Evolutionary conservation across 257 asterid species (phyloP), one percentile per base, ranked within the genome.

Genomic region (Asclepias syriaca): DNA sequence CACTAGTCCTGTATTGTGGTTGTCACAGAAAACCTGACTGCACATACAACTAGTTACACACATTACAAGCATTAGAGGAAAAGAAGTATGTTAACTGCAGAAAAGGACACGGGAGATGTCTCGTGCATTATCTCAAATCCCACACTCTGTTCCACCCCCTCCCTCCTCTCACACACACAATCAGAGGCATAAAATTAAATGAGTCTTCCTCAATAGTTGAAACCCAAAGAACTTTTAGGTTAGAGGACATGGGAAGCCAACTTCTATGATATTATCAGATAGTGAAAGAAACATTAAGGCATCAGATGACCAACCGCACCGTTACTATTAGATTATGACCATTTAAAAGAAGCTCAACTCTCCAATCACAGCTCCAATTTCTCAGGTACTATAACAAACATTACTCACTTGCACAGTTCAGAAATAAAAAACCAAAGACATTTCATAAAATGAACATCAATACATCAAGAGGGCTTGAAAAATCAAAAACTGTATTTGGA

Each of bases 1-100:
- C 88, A 90, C 97, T 73, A 84, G 88, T 83, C 85, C 68, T 77
- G 81, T 43, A n/a, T 61, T 72, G 84, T 80, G 75, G 85, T 56
- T 77, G 83, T 65, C 82, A 86, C 75, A 86, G 73, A 85, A 84
- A 79, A 82, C 95, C 95, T 84, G 90, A 84, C 89, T 84, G 93
- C 89, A 82, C 77, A 85, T 57, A 78, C 70, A 83, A 77, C 72
- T 77, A 87, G 48, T 43, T 72, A 77, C 32, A 78, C 40, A 21
- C 57, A 24, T 29, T 49, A 65, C 72, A 67, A 18, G 69, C 67
- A 79, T 77, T 61, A 53, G 51, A 74, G 72, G 48, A 7, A 6
- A 64, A 34, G 32, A 50, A 69, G 19, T 50, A 43, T 67, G 55
- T 18, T 16, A 19, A 18, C 50, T 3, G 7, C n/a, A 15, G 8